A percentile compares a stretch with the other conserved stretches of the same genome.
phyloP scores from a whole-genome alignment of 805 yeast genomes.

The Candida piceae region DNA sequence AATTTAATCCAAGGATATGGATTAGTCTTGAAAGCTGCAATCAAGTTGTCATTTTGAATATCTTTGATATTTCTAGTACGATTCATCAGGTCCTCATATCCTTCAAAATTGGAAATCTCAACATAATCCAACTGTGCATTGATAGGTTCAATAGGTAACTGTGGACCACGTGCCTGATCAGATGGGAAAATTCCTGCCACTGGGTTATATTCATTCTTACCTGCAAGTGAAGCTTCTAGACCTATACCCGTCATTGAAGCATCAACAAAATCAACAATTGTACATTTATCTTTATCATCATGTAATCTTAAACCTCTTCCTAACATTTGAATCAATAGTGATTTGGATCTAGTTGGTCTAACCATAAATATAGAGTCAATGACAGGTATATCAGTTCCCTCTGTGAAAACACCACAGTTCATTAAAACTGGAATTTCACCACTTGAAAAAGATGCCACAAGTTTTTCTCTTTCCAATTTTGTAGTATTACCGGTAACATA shows the following conservation, averaged over 20 bases:
- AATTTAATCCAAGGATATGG: constrained; percentile 19
- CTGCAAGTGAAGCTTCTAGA: constrained; percentile 21
- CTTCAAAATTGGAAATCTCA: constrained; percentile 26
- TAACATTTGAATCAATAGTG: constrained; percentile 77
- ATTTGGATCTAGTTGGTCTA: constrained; percentile 74
- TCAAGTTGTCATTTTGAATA: constrained; percentile 8
- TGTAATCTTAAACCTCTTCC: constrained; percentile 80
- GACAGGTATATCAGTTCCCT: constrained; percentile 91
- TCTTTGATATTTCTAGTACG: constrained; percentile 10
- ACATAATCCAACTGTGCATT: constrained; percentile 26
- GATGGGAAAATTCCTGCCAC: constrained; percentile 12
- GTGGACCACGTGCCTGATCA: too few relatives aligned
- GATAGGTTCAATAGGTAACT: too few relatives aligned
- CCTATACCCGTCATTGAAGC: constrained; percentile 33
- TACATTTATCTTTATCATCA: constrained; percentile 59
- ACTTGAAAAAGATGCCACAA: constrained; percentile 52
- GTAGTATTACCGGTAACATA: constrained; percentile 66
- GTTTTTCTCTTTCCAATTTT: constrained; percentile 42
- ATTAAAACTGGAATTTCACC: constrained; percentile 69
- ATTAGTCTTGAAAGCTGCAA: constrained; percentile 8
- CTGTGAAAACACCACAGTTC: constrained; percentile 88
- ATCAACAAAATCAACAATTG: constrained; percentile 74
- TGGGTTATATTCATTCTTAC: constrained; percentile 7
- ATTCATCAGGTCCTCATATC: constrained; percentile 22
- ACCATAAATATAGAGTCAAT: constrained; percentile 76